Evolutionary conservation across 495 filamentous ascomycete genomes (phyloP).

Genomic region (Mytilinidion resinicola): DNA sequence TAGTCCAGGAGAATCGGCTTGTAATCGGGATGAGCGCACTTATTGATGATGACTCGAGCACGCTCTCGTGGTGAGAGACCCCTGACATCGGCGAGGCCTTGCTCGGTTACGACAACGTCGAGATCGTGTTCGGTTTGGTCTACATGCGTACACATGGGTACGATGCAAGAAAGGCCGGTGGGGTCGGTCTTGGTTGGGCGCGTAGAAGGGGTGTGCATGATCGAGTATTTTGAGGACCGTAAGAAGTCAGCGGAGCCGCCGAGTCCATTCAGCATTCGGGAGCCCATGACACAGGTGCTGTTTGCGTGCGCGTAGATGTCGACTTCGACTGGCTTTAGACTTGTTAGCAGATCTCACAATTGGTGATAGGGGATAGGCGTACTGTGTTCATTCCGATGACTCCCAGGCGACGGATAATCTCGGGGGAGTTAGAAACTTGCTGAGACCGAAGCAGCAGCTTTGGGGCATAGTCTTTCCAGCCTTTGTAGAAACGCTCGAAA

Average conservation of each 20-base stretch:
- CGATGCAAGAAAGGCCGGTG: slow-evolving; percentile 77
- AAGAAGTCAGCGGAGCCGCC: slow-evolving; percentile 88
- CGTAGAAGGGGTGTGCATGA: slow-evolving; percentile 87
- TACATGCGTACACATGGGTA: slow-evolving; percentile 88
- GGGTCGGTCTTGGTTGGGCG: slow-evolving; percentile 79
- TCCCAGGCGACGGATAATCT: slow-evolving; percentile 84
- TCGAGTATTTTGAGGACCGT: slow-evolving; percentile 74
- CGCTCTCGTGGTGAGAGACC: slow-evolving; percentile 75
- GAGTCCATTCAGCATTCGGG: slow-evolving; percentile 86
- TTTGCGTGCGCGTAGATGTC: slow-evolving; percentile 95
- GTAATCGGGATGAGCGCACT: slow-evolving; percentile 85
- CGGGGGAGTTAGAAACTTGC: slow-evolving; percentile 86
- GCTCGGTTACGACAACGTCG: slow-evolving; percentile 81
- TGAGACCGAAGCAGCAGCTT: slow-evolving; percentile 85
- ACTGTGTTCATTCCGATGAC: slow-evolving; percentile 90
- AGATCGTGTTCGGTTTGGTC: slow-evolving; percentile 92
- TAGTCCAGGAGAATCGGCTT: slow-evolving; percentile 75
- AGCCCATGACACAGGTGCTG: slow-evolving; percentile 85
- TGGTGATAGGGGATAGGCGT: too few relatives aligned
- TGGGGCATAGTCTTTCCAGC: slow-evolving; percentile 71
- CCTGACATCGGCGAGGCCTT: slow-evolving; percentile 79
- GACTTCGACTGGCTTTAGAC: slow-evolving; percentile 63
- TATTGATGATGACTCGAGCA: slow-evolving; percentile 78
- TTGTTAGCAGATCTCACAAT: too few relatives aligned
- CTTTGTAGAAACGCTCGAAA: slow-evolving; percentile 86